phyloP scores from a whole-genome alignment of 2,329 filamentous ascomycete species.

The Chaetoscypha palmicola region DNA sequence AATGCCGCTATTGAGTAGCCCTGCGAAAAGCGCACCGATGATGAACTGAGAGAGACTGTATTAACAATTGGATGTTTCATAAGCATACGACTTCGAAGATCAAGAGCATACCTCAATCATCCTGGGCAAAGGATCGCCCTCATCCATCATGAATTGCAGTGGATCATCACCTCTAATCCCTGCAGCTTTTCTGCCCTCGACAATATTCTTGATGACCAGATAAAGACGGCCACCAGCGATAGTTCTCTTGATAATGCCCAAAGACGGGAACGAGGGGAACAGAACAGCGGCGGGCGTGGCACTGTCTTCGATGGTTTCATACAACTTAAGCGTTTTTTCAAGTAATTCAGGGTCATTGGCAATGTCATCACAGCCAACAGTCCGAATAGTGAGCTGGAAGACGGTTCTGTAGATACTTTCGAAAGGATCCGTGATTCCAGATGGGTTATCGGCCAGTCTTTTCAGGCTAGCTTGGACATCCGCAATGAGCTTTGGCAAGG shows the following conservation, averaged over 20 bases:
- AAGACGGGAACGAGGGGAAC: constrained; percentile 4
- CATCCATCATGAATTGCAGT: constrained; percentile 4
- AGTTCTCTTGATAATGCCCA: constrained; percentile 6
- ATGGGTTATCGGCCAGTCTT: neutral
- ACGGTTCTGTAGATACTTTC: constrained; percentile 7
- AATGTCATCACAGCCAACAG: constrained; percentile 8
- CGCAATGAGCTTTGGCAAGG: neutral
- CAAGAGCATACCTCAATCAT: constrained; percentile 3
- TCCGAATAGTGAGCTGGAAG: constrained; percentile 7
- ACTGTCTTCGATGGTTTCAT: constrained; percentile 2
- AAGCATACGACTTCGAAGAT: too few species aligned
- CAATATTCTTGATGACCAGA: constrained; percentile 3
- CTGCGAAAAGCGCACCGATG: constrained; percentile 2
- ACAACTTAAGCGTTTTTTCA: constrained; percentile 3
- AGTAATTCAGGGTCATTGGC: constrained; percentile 3
- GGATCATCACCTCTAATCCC: constrained; percentile 5
- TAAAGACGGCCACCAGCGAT: constrained; percentile 5
- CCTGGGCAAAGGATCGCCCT: neutral
- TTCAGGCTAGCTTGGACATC: constrained; percentile 4
- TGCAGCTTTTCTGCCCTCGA: constrained; percentile 1
- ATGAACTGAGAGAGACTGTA: constrained; percentile 2
- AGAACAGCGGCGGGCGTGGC: constrained; percentile 1
- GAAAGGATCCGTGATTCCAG: constrained; percentile 7
- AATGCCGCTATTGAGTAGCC: constrained; percentile 5
- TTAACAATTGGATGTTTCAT: neutral